These are phyloP conservation scores for Debaryomyces hansenii DNA, from an alignment of 805 yeast species.

Conservation along the genomic window DNA sequence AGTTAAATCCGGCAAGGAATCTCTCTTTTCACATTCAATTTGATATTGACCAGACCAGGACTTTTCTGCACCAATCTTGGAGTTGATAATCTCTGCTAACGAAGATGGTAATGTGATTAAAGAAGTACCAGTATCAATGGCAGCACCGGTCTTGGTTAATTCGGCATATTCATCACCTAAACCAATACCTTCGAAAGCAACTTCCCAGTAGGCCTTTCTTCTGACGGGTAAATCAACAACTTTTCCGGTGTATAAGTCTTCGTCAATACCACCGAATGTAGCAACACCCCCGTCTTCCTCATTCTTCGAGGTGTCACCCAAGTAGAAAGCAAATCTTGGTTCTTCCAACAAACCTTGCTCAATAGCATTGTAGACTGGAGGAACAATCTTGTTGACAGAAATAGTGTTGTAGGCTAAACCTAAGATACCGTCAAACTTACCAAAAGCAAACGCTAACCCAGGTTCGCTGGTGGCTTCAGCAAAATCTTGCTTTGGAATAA, in stretches of 20 bases:
- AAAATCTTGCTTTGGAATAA: conserved; percentile 85
- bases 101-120: conserved; percentile 93
- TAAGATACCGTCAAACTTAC: conserved; percentile 96
- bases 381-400: conserved; percentile 84
- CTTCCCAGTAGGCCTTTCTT: conserved; percentile 99
- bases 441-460: conserved; percentile 96
- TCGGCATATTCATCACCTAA: conserved; percentile 90
- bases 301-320: conserved; percentile 73
- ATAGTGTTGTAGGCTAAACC: conserved; percentile 94
- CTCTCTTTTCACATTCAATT: conserved; percentile 86
- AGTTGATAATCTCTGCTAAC: conserved; percentile 90
- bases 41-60: conserved; percentile 97
- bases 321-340: conserved; percentile 84
- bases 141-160: conserved; percentile 86
- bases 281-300: conserved; percentile 84
- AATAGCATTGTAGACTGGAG: conserved; percentile 91
- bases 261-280: conserved; percentile 93
- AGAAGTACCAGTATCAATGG: conserved; percentile 98
- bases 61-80: conserved; percentile 96
- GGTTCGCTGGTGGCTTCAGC: conserved; percentile 98
- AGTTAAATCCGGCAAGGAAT: conserved; percentile 84
- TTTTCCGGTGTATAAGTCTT: conserved; percentile 73
- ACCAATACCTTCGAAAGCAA: conserved; percentile 83
- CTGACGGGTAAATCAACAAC: conserved; percentile 96
- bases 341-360: conserved; percentile 77